phyloP scores from a whole-genome alignment of 2,329 filamentous ascomycete species.

The Aspergillus luchuensis region DNA sequence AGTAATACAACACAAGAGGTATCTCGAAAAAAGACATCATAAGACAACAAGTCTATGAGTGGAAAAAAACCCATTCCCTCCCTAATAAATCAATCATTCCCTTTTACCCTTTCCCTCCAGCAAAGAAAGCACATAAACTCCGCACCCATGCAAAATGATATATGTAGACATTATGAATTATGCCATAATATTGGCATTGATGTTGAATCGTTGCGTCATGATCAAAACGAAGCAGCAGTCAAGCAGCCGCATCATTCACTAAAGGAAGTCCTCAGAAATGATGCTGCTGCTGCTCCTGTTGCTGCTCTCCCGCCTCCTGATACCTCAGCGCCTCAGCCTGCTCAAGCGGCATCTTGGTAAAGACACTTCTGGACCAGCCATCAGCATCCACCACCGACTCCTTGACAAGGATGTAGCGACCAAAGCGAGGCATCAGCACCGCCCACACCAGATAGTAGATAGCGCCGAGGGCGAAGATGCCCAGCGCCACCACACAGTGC shows the following conservation, averaged over 20 bases:
- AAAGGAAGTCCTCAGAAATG: too few species aligned
- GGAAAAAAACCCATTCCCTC: neutral
- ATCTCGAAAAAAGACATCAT: neutral
- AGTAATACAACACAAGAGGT: neutral
- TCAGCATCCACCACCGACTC: conserved; percentile 60
- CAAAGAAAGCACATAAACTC: conserved; percentile 5
- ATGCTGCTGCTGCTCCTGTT: neutral
- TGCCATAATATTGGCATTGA: conserved; percentile 13
- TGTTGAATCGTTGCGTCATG: conserved; percentile 21
- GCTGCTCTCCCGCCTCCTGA: neutral
- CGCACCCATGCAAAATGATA: conserved; percentile 4
- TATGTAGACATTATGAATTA: conserved; percentile 18
- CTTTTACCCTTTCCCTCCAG: neutral
- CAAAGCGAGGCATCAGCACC: conserved; percentile 47
- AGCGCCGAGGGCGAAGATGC: conserved; percentile 52
- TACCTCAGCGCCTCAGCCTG: conserved; percentile 8
- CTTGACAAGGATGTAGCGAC: conserved; percentile 56
- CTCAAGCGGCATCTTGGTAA: conserved; percentile 47
- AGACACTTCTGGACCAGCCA: conserved; percentile 64
- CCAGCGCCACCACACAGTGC: conserved; percentile 56
- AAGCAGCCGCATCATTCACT: too few species aligned
- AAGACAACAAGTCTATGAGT: neutral
- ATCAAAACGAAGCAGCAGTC: conserved; percentile 1
- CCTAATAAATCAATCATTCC: neutral
- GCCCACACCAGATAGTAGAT: conserved; percentile 58